These are phyloP conservation scores for Clarireedia hainanense DNA, from an alignment of 2,329 filamentous ascomycete species.

Conservation along the genomic window DNA sequence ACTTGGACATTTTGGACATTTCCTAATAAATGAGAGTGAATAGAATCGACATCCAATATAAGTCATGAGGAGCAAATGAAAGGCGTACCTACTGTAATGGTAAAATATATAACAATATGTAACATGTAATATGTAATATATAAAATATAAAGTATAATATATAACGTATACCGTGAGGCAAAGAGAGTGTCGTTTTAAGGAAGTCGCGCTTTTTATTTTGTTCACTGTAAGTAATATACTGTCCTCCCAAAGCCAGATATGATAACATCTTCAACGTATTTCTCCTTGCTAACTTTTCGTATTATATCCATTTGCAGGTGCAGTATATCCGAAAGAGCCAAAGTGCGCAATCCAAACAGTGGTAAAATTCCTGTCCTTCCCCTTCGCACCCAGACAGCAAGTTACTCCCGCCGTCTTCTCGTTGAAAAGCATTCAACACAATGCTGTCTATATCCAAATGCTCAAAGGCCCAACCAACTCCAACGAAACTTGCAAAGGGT, in stretches of 20 bases:
- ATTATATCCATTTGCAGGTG: background rate
- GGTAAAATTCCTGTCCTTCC: background rate
- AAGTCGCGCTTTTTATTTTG: too few relatives aligned
- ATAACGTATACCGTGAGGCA: too few relatives aligned
- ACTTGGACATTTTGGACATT: background rate
- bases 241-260: background rate
- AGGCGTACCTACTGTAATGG: too few relatives aligned
- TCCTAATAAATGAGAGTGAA: too few relatives aligned
- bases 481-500: constrained; percentile 13
- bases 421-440: constrained; percentile 12
- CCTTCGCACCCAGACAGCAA: background rate
- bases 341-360: background rate
- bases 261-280: background rate
- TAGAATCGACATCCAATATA: too few relatives aligned
- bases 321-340: too few relatives aligned
- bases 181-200: too few relatives aligned
- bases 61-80: too few relatives aligned
- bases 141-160: too few relatives aligned
- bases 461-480: constrained; percentile 19
- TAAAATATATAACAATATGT: too few relatives aligned
- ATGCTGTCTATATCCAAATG: constrained; percentile 25
- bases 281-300: background rate
- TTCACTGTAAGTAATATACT: background rate
- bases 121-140: too few relatives aligned
- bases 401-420: background rate